phyloP scores from a whole-genome alignment of 2,329 filamentous ascomycete species.

The Fusarium xyrophilum region DNA sequence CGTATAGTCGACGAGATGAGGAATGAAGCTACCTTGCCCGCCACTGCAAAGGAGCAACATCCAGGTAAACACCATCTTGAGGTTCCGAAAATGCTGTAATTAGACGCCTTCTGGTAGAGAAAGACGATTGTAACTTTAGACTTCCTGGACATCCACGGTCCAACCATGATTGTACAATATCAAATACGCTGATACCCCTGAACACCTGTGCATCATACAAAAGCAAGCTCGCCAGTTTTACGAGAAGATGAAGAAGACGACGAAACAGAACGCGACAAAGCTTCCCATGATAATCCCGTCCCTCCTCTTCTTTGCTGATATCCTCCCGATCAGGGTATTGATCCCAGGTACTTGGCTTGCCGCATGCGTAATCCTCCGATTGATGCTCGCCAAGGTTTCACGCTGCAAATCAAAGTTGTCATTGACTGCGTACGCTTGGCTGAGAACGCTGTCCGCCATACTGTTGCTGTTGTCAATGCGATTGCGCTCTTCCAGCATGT shows the following conservation, averaged over 20 bases:
- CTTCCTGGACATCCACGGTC: conserved; percentile 37
- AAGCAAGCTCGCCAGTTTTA: conserved; percentile 31
- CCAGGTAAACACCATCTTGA: conserved; percentile 44
- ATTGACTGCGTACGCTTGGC: conserved; percentile 95
- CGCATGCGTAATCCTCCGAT: conserved; percentile 85
- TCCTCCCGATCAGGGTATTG: conserved; percentile 88
- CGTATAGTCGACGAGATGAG: conserved; percentile 67
- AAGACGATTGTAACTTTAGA: conserved; percentile 36
- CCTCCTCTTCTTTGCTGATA: conserved; percentile 91
- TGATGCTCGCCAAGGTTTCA: conserved; percentile 87
- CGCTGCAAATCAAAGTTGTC: conserved; percentile 88
- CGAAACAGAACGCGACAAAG: conserved; percentile 91
- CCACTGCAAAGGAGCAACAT: conserved; percentile 46
- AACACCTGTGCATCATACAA: conserved; percentile 45
- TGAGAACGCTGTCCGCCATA: conserved; percentile 87
- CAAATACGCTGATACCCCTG: conserved; percentile 48
- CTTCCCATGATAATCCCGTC: conserved; percentile 92
- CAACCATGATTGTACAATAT: conserved; percentile 46
- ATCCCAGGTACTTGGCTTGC: conserved; percentile 92
- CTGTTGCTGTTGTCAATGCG: conserved; percentile 89
- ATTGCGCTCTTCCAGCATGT: conserved; percentile 91
- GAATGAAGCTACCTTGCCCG: conserved; percentile 46
- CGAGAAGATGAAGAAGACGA: conserved; percentile 83
- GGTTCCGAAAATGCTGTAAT: conserved; percentile 40
- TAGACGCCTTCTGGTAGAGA: conserved; percentile 22